Conservation (phyloP, 345 rosid genomes). For the Populus nigra region DNA sequence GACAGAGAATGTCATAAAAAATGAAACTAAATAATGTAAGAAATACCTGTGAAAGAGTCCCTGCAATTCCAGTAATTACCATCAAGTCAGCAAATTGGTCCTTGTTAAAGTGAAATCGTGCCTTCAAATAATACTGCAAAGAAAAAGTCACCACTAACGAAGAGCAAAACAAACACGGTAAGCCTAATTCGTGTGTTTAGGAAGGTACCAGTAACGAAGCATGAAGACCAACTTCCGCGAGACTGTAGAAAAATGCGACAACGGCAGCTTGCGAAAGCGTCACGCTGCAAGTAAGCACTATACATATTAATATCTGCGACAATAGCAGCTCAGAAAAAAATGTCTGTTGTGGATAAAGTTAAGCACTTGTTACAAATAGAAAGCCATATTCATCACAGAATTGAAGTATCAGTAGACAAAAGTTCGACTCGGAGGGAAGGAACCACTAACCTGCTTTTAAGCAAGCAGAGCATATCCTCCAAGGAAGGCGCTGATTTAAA, state of each 20-base stretch:
- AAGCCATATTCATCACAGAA: neutral
- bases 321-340: neutral
- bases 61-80: slow-evolving; percentile 76
- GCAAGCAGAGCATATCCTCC: slow-evolving; percentile 45
- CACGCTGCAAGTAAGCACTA: slow-evolving; percentile 38
- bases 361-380: neutral
- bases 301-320: neutral
- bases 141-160: neutral
- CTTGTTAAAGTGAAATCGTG: slow-evolving; percentile 76
- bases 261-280: slow-evolving; percentile 73
- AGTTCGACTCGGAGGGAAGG: neutral
- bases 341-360: neutral
- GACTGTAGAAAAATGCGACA: slow-evolving; percentile 68
- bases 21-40: neutral
- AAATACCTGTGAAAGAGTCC: slow-evolving; percentile 79
- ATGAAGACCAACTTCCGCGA: slow-evolving; percentile 71
- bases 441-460: slow-evolving; percentile 60
- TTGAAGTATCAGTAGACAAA: neutral
- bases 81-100: slow-evolving; percentile 86
- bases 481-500: slow-evolving; percentile 52
- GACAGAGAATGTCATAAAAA: neutral
- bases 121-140: slow-evolving; percentile 81
- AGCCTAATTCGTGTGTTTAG: neutral
- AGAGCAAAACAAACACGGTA: neutral
- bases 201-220: slow-evolving; percentile 65